phyloP scores from a whole-genome alignment of 2,329 filamentous ascomycete species.

The Aspergillus pseudoterreus region DNA sequence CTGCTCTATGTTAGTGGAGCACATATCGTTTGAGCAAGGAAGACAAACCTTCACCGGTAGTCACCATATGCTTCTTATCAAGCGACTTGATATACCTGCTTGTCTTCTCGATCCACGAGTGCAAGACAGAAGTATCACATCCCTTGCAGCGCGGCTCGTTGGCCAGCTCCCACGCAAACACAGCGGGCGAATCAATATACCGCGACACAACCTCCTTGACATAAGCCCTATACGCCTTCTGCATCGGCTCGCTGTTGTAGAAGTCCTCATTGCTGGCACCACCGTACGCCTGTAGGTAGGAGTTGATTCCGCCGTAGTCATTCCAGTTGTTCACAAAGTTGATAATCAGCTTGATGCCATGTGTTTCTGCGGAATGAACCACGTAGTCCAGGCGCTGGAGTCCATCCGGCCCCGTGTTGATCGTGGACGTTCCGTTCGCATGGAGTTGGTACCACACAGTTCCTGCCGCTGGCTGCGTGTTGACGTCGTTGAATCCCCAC shows the following conservation, averaged over 20 bases:
- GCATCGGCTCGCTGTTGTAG: constrained; percentile 49
- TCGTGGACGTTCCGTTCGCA: constrained; percentile 40
- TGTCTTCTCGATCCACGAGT: background rate
- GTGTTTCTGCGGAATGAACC: constrained; percentile 56
- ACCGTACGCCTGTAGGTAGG: constrained; percentile 56
- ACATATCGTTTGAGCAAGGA: no score
- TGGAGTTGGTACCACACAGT: constrained; percentile 46
- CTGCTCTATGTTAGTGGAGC: background rate
- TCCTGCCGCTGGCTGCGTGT: constrained; percentile 36
- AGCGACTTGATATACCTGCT: background rate
- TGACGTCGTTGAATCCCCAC: constrained; percentile 54
- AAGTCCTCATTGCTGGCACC: constrained; percentile 48
- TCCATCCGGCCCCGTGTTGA: constrained; percentile 63
- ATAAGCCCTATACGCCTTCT: background rate
- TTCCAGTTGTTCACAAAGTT: constrained; percentile 63
- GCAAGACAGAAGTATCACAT: background rate
- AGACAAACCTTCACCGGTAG: background rate
- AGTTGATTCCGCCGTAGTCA: constrained; percentile 63
- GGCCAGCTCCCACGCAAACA: constrained; percentile 2
- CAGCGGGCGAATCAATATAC: constrained; percentile 1
- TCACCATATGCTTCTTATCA: background rate
- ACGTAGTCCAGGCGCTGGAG: constrained; percentile 64
- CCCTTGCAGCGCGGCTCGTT: constrained; percentile 1
- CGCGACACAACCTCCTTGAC: constrained; percentile 1
- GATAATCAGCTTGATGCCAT: constrained; percentile 60